Evolutionary conservation across 2,329 filamentous ascomycete species (phyloP).

Genomic region (Paraconiothyrium brasiliense): DNA sequence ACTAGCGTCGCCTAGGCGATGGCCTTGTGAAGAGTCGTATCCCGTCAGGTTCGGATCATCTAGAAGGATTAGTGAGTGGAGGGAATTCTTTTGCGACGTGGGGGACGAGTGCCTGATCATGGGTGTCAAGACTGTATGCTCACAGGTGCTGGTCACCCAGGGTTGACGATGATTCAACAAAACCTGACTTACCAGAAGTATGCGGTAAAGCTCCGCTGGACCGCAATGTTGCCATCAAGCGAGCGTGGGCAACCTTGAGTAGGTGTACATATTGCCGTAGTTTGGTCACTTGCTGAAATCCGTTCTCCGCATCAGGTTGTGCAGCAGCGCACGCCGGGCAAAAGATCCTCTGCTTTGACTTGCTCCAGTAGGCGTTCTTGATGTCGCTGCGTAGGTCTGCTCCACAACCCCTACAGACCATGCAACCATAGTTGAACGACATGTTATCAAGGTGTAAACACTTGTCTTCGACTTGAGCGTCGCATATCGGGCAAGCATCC

Average conservation of each 20-base stretch:
- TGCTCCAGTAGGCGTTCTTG: conserved; percentile 75
- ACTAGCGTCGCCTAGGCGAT: conserved; percentile 60
- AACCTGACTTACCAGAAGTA: conserved; percentile 64
- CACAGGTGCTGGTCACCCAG: conserved; percentile 17
- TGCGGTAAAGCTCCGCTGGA: conserved; percentile 82
- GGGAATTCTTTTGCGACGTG: conserved; percentile 40
- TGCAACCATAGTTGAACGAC: conserved; percentile 85
- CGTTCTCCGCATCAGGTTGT: conserved; percentile 65
- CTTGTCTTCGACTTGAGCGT: conserved; percentile 92
- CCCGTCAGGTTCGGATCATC: conserved; percentile 75
- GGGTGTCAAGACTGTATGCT: conserved; percentile 42
- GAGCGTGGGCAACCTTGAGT: conserved; percentile 87
- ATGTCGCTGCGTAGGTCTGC: conserved; percentile 75
- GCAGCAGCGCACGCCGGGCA: conserved; percentile 74
- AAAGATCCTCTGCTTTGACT: conserved; percentile 72
- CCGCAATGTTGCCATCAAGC: conserved; percentile 86
- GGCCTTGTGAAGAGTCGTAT: conserved; percentile 73
- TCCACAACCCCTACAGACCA: conserved; percentile 75
- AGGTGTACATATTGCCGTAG: conserved; percentile 95
- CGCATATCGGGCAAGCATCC: conserved; percentile 84
- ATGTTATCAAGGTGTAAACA: conserved; percentile 79
- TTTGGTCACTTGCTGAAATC: conserved; percentile 81
- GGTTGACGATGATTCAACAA: conserved; percentile 16
- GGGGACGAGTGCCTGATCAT: conserved; percentile 39
- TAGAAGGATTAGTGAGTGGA: conserved; percentile 46